Percentiles rank a stretch among this genome's conserved stretches.
phyloP scores from a whole-genome alignment of 2,329 filamentous ascomycete genomes.

The Graphium sp. region DNA sequence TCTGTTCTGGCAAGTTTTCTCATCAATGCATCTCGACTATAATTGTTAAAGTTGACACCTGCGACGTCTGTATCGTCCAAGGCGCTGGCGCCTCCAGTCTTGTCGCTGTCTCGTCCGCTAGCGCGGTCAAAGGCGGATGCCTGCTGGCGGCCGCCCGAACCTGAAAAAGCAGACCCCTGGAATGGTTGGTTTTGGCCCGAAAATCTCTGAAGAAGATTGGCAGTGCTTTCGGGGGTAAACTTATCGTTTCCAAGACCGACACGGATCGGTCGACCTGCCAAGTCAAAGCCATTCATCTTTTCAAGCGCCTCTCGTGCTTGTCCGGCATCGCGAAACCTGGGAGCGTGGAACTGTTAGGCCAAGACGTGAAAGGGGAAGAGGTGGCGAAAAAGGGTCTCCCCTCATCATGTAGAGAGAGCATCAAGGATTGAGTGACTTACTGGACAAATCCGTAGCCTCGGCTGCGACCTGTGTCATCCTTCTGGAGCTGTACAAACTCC shows the following conservation, averaged over 20 bases:
- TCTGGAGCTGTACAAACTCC: conserved; percentile 93
- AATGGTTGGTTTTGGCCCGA: conserved; percentile 64
- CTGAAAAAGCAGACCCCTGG: conserved; percentile 84
- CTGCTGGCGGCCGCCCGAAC: conserved; percentile 72
- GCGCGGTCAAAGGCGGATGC: conserved; percentile 83
- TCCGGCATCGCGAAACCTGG: conserved; percentile 72
- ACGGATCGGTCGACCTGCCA: conserved; percentile 90
- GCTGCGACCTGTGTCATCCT: conserved; percentile 80
- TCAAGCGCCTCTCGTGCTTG: conserved; percentile 89
- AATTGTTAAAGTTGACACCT: conserved; percentile 98
- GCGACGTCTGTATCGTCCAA: conserved; percentile 95
- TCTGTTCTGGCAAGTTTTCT: conserved; percentile 93
- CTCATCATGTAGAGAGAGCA: too few species aligned
- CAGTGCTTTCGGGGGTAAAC: conserved; percentile 94
- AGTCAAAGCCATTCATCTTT: conserved; percentile 99
- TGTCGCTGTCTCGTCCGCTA: conserved; percentile 75
- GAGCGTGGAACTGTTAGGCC: conserved; percentile 15
- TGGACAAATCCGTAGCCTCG: conserved; percentile 97
- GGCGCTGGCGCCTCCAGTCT: conserved; percentile 80
- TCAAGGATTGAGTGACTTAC: conserved; percentile 51
- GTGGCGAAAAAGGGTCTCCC: not conserved
- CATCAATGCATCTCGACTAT: conserved; percentile 97
- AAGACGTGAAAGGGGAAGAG: not conserved
- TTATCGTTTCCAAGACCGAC: conserved; percentile 99
- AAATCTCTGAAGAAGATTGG: conserved; percentile 83